phyloP scores from a whole-genome alignment of 176 grass and related monocot genomes.

The Metroxylon sagu region DNA sequence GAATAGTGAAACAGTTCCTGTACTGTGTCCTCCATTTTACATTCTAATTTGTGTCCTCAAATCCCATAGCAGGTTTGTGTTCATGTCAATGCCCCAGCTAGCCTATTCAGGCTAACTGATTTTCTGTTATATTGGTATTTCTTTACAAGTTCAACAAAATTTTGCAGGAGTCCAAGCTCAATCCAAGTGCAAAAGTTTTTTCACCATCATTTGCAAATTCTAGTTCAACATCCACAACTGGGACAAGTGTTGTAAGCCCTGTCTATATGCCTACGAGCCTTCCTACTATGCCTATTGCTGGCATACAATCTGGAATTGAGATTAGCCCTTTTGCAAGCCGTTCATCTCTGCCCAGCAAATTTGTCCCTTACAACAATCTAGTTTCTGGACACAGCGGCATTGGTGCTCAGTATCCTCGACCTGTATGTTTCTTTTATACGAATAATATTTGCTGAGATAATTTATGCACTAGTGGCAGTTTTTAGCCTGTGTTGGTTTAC shows the following conservation, averaged over 20 bases:
- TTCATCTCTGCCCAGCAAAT: conserved; percentile 47
- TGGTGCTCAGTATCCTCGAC: conserved; percentile 38
- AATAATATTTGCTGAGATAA: too few relatives aligned
- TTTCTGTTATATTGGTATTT: too few relatives aligned
- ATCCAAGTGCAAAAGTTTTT: conserved; percentile 72
- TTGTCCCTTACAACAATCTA: conserved; percentile 56
- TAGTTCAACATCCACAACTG: conserved; percentile 30
- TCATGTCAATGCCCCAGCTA: too few relatives aligned
- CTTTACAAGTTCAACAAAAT: conserved; percentile 4
- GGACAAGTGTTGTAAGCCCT: conserved; percentile 34
- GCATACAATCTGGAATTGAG: conserved; percentile 34
- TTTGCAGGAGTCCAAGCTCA: conserved; percentile 91
- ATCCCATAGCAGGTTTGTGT: too few relatives aligned
- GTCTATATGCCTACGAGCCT: conserved; percentile 38
- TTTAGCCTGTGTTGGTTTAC: too few relatives aligned
- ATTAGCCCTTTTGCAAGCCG: conserved; percentile 36
- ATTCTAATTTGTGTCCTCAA: too few relatives aligned
- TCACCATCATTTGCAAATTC: conserved; percentile 66
- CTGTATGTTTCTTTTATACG: conserved; percentile 31
- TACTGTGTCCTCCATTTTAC: too few relatives aligned
- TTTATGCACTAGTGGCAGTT: too few relatives aligned
- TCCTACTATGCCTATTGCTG: conserved; percentile 33
- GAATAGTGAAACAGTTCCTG: too few relatives aligned
- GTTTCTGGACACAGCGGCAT: conserved; percentile 40
- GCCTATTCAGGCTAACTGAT: too few relatives aligned